Evolutionary conservation across 306 rosid genomes (phyloP).

Genomic region (Abrus precatorius): DNA sequence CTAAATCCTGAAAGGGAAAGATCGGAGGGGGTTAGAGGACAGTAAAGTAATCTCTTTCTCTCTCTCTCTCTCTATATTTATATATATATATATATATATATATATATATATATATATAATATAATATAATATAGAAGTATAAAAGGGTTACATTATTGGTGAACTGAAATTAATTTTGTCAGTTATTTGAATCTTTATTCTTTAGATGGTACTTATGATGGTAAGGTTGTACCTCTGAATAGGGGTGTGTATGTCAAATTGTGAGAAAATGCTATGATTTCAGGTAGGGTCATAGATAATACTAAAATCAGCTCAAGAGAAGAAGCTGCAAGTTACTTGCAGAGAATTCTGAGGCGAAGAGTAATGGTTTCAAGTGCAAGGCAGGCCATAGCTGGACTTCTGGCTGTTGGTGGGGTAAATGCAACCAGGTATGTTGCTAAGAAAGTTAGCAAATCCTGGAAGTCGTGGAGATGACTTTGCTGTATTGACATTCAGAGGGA

Average conservation of each 20-base stretch:
- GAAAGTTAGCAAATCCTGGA: slow-evolving; percentile 86
- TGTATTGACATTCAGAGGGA: neutral
- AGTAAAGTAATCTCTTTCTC: neutral
- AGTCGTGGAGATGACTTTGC: slow-evolving; percentile 64
- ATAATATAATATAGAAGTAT: neutral
- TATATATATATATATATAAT: too few relatives aligned
- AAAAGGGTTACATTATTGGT: slow-evolving; percentile 13
- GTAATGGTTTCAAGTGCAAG: slow-evolving; percentile 93
- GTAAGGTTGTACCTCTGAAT: slow-evolving; percentile 30
- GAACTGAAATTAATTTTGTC: slow-evolving; percentile 9
- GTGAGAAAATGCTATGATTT: slow-evolving; percentile 43
- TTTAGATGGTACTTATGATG: slow-evolving; percentile 17
- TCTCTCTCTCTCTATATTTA: too few relatives aligned
- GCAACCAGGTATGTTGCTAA: slow-evolving; percentile 70
- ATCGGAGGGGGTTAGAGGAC: neutral
- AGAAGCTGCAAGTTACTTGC: slow-evolving; percentile 80
- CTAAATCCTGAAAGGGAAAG: neutral
- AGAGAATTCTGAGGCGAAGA: slow-evolving; percentile 66
- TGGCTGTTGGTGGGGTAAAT: slow-evolving; percentile 78
- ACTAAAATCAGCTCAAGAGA: slow-evolving; percentile 64
- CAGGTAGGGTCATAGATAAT: slow-evolving; percentile 62
- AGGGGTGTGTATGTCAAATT: slow-evolving; percentile 20
- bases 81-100: too few relatives aligned
- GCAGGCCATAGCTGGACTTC: slow-evolving; percentile 84
- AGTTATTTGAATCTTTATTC: neutral